Percentiles rank a stretch among this genome's conserved stretches.
Evolutionary conservation across 495 filamentous ascomycete species (phyloP).

Genomic region (Entonaema liquescens): DNA sequence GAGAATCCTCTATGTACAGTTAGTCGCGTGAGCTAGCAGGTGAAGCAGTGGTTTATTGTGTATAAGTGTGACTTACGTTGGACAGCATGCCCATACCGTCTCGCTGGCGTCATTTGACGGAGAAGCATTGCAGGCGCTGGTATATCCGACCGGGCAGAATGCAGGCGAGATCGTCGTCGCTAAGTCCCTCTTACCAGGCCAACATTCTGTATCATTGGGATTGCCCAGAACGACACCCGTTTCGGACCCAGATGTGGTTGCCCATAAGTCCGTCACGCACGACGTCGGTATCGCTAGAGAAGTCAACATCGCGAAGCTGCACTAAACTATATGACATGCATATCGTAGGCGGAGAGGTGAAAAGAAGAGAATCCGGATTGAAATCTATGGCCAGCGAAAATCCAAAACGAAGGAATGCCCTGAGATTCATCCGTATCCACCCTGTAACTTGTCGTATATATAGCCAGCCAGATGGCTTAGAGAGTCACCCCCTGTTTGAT

Average conservation of each 20-base stretch:
- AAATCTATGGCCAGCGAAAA: neutral
- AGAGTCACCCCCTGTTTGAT: neutral
- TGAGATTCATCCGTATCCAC: neutral
- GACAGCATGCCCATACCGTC: constrained; percentile 36
- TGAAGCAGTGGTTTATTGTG: neutral
- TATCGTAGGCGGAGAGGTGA: neutral
- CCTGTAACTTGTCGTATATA: neutral
- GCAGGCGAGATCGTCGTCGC: constrained; percentile 30
- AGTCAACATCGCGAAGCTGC: constrained; percentile 10
- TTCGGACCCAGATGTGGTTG: neutral
- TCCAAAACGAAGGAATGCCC: neutral
- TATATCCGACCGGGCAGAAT: constrained; percentile 27
- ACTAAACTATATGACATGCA: neutral
- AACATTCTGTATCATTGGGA: constrained; percentile 24
- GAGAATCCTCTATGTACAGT: neutral
- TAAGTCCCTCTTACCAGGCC: constrained; percentile 11
- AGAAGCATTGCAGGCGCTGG: constrained; percentile 27
- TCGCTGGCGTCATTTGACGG: constrained; percentile 9
- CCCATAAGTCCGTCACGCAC: constrained; percentile 29
- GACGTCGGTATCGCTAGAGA: constrained; percentile 21
- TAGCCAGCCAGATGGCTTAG: neutral
- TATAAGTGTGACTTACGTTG: constrained; percentile 12
- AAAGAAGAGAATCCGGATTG: neutral
- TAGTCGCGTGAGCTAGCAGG: neutral
- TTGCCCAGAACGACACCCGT: constrained; percentile 16